Conservation (phyloP, 116 monocot genomes). For the Dioscorea cayenensis region DNA sequence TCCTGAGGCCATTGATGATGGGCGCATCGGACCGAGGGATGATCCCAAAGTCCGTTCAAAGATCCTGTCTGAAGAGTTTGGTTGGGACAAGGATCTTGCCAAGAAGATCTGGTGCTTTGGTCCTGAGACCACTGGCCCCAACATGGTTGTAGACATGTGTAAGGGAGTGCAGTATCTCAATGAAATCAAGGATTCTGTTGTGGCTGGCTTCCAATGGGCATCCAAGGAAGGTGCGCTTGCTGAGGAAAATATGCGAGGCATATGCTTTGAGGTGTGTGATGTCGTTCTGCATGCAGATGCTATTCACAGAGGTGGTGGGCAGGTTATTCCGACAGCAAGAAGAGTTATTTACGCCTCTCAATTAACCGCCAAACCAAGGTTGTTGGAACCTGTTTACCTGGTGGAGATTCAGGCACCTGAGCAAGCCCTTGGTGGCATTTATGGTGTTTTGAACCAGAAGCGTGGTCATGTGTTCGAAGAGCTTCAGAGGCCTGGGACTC, state of each 20-base stretch:
- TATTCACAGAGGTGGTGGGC: constrained; percentile 14
- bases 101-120: constrained; percentile 17
- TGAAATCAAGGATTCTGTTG: constrained; percentile 15
- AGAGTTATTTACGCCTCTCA: constrained; percentile 10
- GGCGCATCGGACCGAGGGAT: constrained; percentile 12
- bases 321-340: constrained; percentile 8
- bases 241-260: constrained; percentile 11
- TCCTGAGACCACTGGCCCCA: constrained; percentile 12
- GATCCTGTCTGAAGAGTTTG: constrained; percentile 11
- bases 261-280: constrained; percentile 12
- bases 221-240: constrained; percentile 5
- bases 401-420: constrained; percentile 12
- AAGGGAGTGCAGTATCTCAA: constrained; percentile 11
- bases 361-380: constrained; percentile 8
- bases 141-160: constrained; percentile 15
- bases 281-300: constrained; percentile 11
- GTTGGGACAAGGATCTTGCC: constrained; percentile 14
- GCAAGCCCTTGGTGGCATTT: constrained; percentile 11
- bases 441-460: constrained; percentile 15
- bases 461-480: constrained; percentile 10
- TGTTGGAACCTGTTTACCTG: constrained; percentile 12
- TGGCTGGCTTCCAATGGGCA: constrained; percentile 10
- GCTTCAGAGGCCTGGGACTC: constrained; percentile 12
- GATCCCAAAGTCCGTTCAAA: constrained; percentile 15
- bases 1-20: constrained; percentile 22